phyloP scores from a whole-genome alignment of 2,329 filamentous ascomycete genomes.

The Ophioceras dolichostomum region DNA sequence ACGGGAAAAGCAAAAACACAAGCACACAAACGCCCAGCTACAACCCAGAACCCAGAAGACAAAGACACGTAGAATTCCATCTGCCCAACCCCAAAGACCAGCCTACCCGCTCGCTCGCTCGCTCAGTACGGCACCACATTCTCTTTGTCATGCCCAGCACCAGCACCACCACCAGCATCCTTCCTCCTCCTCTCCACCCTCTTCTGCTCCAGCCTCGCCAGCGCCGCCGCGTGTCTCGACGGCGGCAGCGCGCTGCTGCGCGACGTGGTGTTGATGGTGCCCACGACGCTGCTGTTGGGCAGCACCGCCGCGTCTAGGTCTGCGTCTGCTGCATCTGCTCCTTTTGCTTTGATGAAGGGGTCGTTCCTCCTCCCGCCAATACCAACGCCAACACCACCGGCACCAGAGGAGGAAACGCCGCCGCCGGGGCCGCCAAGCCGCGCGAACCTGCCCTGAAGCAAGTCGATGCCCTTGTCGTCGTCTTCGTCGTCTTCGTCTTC shows the following conservation, averaged over 20 bases:
- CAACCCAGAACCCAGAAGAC: too few relatives aligned
- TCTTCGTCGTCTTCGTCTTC: too few relatives aligned
- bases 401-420: neutral
- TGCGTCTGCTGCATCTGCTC: too few relatives aligned
- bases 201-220: slow-evolving; percentile 41
- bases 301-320: too few relatives aligned
- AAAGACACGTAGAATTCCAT: too few relatives aligned
- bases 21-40: too few relatives aligned
- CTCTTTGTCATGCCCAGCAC: slow-evolving; percentile 32
- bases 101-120: too few relatives aligned
- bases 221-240: slow-evolving; percentile 38
- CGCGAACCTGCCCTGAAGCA: slow-evolving; percentile 31
- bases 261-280: slow-evolving; percentile 23
- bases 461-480: slow-evolving; percentile 28
- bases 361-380: too few relatives aligned
- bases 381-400: too few relatives aligned
- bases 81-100: too few relatives aligned
- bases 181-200: slow-evolving; percentile 34
- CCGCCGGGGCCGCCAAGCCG: slow-evolving; percentile 22
- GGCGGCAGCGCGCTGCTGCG: slow-evolving; percentile 30
- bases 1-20: too few relatives aligned
- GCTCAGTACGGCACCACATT: slow-evolving; percentile 36
- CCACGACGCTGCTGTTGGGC: slow-evolving; percentile 17
- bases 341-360: neutral
- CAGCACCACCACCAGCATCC: slow-evolving; percentile 1